Evolutionary conservation across 1,284 basidiomycete species (phyloP).

Genomic region (Ustilago shanxiensis): DNA sequence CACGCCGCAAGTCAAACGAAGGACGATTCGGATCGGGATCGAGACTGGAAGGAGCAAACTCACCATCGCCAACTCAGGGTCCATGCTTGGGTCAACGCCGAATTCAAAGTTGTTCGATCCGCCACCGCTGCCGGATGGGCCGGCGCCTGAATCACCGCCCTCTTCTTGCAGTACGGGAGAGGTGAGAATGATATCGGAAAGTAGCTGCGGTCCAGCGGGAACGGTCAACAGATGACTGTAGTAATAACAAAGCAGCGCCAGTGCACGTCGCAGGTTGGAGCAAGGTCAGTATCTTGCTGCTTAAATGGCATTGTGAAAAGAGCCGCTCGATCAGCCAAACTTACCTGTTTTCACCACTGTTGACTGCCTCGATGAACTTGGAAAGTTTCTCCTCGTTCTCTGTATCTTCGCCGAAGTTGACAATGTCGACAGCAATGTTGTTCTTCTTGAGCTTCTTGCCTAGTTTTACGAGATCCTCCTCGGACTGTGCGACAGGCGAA

Average conservation of each 20-base stretch:
- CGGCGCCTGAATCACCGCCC: conserved; percentile 73
- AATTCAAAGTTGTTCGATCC: conserved; percentile 77
- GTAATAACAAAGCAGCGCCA: neutral
- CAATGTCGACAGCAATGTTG: conserved; percentile 93
- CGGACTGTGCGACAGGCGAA: conserved; percentile 75
- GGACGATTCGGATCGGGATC: neutral
- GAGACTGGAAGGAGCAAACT: conserved; percentile 44
- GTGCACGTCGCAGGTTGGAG: too few species aligned
- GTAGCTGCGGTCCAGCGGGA: conserved; percentile 80
- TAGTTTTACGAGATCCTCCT: conserved; percentile 75
- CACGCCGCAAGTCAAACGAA: neutral
- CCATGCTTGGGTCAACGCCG: conserved; percentile 91
- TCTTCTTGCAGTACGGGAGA: conserved; percentile 88
- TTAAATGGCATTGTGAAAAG: too few species aligned
- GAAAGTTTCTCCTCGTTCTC: conserved; percentile 76
- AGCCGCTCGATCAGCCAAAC: conserved; percentile 55
- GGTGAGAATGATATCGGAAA: conserved; percentile 85
- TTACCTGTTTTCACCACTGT: conserved; percentile 84
- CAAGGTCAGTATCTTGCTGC: too few species aligned
- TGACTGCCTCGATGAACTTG: conserved; percentile 82
- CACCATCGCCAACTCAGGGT: conserved; percentile 97
- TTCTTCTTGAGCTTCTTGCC: conserved; percentile 99
- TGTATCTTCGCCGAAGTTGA: conserved; percentile 78
- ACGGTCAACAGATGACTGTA: conserved; percentile 81
- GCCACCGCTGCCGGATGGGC: conserved; percentile 58